phyloP scores from a whole-genome alignment of 2,329 filamentous ascomycete species.

The Pseudovirgaria hyperparasitica region DNA sequence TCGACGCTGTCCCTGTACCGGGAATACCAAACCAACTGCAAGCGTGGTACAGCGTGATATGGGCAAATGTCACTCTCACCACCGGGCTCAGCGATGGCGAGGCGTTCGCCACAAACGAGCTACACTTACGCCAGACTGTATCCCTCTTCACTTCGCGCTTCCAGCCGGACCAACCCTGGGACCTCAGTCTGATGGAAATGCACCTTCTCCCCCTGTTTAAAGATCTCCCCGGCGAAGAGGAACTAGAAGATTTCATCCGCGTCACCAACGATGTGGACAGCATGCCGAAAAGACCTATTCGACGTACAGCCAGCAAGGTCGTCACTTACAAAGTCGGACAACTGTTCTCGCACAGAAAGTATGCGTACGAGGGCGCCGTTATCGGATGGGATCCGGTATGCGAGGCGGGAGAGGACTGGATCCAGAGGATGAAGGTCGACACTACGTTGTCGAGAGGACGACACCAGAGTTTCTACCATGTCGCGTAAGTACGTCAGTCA shows the following conservation, averaged over 20 bases:
- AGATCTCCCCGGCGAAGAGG: slow-evolving; percentile 38
- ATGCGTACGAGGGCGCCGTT: slow-evolving; percentile 68
- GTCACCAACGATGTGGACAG: slow-evolving; percentile 44
- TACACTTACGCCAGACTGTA: slow-evolving; percentile 45
- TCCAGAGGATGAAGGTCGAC: slow-evolving; percentile 50
- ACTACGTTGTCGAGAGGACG: slow-evolving; percentile 40
- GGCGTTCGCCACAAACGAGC: background rate
- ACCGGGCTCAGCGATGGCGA: background rate
- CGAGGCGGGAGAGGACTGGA: slow-evolving; percentile 48
- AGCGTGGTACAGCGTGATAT: too few relatives aligned
- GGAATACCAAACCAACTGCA: too few relatives aligned
- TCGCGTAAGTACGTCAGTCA: slow-evolving; percentile 51
- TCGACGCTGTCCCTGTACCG: too few relatives aligned
- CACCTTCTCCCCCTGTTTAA: slow-evolving; percentile 52
- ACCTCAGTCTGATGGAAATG: slow-evolving; percentile 57
- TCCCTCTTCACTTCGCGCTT: slow-evolving; percentile 53
- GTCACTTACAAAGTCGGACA: slow-evolving; percentile 49
- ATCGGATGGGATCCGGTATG: slow-evolving; percentile 70
- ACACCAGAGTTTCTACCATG: slow-evolving; percentile 69
- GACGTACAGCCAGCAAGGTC: slow-evolving; percentile 7
- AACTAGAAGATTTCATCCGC: slow-evolving; percentile 40
- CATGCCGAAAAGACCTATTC: slow-evolving; percentile 30
- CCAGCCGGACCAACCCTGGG: slow-evolving; percentile 54
- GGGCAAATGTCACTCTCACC: too few relatives aligned
- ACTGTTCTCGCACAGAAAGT: slow-evolving; percentile 71